Evolutionary conservation across 352 stramenopile species (phyloP), one percentile per base, ranked within the genome.

Genomic region (Pythium dissimile): DNA sequence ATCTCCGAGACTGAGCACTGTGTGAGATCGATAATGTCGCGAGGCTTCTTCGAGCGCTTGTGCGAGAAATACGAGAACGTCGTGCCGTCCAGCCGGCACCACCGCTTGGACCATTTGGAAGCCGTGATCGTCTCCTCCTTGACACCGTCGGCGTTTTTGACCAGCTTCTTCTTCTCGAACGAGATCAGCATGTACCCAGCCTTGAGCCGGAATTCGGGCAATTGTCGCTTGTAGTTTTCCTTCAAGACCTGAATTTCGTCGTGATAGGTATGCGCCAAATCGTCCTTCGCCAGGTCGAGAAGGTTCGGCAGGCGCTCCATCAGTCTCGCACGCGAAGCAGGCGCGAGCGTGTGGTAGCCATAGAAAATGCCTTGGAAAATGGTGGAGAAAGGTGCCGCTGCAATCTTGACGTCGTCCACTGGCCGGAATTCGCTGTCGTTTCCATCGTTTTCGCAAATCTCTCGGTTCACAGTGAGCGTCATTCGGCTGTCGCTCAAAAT

Each of bases 151-250:
- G 77, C 75, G 28, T 78, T 74, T 46, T 86, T 86, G 23, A 65
- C 76, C 37, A 64, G 50, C 44, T 73, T 75, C 27, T 64, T 67
- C 64, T 92, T 89, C 62, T 89, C 81, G 32, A 88, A 88, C 12
- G 81, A 86, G 50, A 93, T 80, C 0, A 68, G 71, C 46, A 93
- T 54, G 51, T 93, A 93, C 0, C 83, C 83, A 9, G 87, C 83
- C 56, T 93, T 93, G 18, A 93, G 73, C 15, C 83, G 80, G 38
- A 89, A 88, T 48, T 90, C 80, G 0, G 83, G 83, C 21, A 79
- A 76, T 42, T 91, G 79, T 0, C 83, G 80, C 50, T 91, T 89
- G 66, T 93, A 93, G 56, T 93, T 93, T 53, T 93, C 83, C 24
- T 83, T 84, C 12, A 93, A 62, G 7, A 86, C 69, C 35, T 86